Evolutionary conservation across 352 stramenopile genomes (phyloP).

Genomic region (Phytophthora idaei): DNA sequence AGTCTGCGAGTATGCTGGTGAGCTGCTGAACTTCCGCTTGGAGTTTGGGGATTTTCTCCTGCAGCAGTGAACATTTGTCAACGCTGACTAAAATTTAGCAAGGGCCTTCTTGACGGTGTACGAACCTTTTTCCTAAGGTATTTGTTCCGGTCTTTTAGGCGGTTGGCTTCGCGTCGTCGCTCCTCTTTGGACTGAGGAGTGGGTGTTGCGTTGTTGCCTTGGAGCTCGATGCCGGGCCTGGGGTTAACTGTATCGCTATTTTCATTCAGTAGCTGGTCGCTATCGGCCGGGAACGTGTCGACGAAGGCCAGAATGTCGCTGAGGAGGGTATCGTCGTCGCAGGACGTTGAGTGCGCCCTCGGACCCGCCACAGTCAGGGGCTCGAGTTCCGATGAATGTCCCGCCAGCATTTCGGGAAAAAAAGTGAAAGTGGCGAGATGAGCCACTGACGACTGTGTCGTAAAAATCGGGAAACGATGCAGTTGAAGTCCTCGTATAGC

Average conservation of each 20-base stretch:
- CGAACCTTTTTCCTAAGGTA: slow-evolving; percentile 42
- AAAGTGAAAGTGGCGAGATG: slow-evolving; percentile 24
- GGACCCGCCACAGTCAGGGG: not conserved
- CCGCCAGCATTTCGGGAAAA: slow-evolving; percentile 4
- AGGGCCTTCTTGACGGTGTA: not conserved
- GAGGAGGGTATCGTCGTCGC: slow-evolving; percentile 10
- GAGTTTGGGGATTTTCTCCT: slow-evolving; percentile 33
- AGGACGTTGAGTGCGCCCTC: not conserved
- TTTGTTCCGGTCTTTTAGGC: slow-evolving; percentile 36
- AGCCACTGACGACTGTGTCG: not conserved
- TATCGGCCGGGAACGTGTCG: slow-evolving; percentile 30
- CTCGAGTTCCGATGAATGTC: slow-evolving; percentile 6
- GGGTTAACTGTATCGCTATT: not conserved
- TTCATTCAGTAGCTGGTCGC: slow-evolving; percentile 23
- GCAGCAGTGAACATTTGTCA: slow-evolving; percentile 1
- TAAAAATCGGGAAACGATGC: not conserved
- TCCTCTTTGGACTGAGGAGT: slow-evolving; percentile 23
- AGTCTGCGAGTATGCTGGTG: slow-evolving; percentile 18
- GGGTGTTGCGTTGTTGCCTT: not conserved
- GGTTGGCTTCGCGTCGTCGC: slow-evolving; percentile 23
- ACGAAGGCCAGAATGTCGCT: slow-evolving; percentile 33
- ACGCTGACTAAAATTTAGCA: not conserved
- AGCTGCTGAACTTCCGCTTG: slow-evolving; percentile 27
- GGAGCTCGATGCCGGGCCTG: slow-evolving; percentile 2
- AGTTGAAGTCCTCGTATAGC: not conserved